Percentiles rank a stretch among this genome's conserved stretches.
These are phyloP conservation scores for Saccharomycopsis sp. DNA, from an alignment of 805 yeast species.

Conservation along the genomic window DNA sequence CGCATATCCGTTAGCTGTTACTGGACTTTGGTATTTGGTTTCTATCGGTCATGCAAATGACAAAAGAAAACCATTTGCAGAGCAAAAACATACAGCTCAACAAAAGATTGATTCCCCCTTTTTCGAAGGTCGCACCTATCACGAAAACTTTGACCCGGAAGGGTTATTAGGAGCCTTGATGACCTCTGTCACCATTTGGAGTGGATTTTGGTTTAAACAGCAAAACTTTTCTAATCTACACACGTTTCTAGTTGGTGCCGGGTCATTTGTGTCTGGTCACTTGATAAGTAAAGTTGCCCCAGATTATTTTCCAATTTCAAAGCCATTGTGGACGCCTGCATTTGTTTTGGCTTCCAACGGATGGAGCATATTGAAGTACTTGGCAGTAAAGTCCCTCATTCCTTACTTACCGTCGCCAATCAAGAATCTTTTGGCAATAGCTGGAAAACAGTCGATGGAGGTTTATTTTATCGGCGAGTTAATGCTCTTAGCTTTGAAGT, in stretches of 20 bases:
- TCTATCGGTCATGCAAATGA: slow-evolving; percentile 25
- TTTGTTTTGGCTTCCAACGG: slow-evolving; percentile 30
- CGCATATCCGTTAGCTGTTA: slow-evolving; percentile 23
- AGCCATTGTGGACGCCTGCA: slow-evolving; percentile 33
- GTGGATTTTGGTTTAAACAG: slow-evolving; percentile 29
- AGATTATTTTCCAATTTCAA: slow-evolving; percentile 28
- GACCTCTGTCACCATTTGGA: slow-evolving; percentile 32
- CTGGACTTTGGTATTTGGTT: slow-evolving; percentile 26
- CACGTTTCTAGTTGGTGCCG: slow-evolving; percentile 24
- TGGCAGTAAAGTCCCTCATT: slow-evolving; percentile 21
- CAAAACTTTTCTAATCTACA: slow-evolving; percentile 23
- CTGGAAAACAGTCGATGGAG: slow-evolving; percentile 29
- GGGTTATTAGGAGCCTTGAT: slow-evolving; percentile 31
- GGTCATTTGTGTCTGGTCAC: slow-evolving; percentile 25
- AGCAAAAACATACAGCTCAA: slow-evolving; percentile 28
- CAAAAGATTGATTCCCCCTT: slow-evolving; percentile 27
- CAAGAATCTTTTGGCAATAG: slow-evolving; percentile 20
- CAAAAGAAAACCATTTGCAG: slow-evolving; percentile 25
- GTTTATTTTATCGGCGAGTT: slow-evolving; percentile 24
- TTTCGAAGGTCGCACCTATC: slow-evolving; percentile 24
- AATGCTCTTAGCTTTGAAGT: slow-evolving; percentile 13
- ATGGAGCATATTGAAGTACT: slow-evolving; percentile 27
- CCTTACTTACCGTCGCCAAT: slow-evolving; percentile 26
- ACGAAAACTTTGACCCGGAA: slow-evolving; percentile 30
- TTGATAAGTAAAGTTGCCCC: slow-evolving; percentile 27